Conservation (phyloP, 768 basidiomycete species). For the Boletales sp. region DNA sequence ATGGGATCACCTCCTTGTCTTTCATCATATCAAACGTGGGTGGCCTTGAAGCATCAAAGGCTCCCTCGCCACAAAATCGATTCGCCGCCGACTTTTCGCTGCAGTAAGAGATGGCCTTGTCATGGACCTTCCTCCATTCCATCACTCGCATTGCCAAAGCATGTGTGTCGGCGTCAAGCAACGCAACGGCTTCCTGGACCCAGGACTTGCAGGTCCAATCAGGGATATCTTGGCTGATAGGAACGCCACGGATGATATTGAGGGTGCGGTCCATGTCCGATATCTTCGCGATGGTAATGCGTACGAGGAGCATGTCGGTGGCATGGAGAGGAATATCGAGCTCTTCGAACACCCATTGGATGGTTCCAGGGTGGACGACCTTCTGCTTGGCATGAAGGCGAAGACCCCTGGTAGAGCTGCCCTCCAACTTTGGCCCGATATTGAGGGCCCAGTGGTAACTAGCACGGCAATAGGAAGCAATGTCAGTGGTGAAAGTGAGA, state of each 20-base stretch:
- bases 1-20: background rate
- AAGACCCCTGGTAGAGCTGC: background rate
- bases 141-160: background rate
- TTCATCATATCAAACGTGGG: background rate
- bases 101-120: background rate
- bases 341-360: background rate
- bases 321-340: background rate
- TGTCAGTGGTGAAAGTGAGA: no score
- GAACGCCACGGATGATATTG: background rate
- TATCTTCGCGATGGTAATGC: background rate
- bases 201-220: background rate
- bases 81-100: background rate
- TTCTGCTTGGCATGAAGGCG: background rate
- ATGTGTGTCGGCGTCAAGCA: background rate
- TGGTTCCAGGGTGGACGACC: no score
- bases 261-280: background rate
- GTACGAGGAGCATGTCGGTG: background rate
- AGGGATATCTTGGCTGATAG: background rate
- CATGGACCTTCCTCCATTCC: background rate
- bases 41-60: background rate
- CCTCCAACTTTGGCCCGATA: background rate
- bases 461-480: no score
- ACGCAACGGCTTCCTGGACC: background rate
- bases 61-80: background rate
- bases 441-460: background rate